phyloP scores from a whole-genome alignment of 2,329 filamentous ascomycete genomes.

The Chalara sp. region DNA sequence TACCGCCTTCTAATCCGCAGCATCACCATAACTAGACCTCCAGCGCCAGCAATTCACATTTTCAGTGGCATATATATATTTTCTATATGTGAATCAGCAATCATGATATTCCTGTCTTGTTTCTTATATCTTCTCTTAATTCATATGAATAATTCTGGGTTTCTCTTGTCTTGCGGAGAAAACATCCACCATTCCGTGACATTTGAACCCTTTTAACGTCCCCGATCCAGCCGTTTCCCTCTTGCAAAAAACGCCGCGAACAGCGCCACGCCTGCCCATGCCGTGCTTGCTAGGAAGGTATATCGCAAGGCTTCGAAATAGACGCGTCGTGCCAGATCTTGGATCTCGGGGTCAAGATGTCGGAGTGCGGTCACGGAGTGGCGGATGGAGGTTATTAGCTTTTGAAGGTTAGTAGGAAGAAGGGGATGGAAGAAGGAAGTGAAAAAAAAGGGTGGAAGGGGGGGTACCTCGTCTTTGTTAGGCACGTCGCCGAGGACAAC shows the following conservation, averaged over 20 bases:
- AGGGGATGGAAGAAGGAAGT: slow-evolving; percentile 18
- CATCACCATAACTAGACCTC: too few species aligned
- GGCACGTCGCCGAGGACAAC: slow-evolving; percentile 46
- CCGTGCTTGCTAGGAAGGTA: slow-evolving; percentile 48
- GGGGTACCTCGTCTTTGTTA: slow-evolving; percentile 34
- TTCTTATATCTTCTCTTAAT: too few species aligned
- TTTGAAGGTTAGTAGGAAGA: slow-evolving; percentile 25
- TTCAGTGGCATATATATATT: too few species aligned
- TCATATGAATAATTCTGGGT: too few species aligned
- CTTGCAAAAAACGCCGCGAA: slow-evolving; percentile 38
- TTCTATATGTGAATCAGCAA: too few species aligned
- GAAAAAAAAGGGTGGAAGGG: slow-evolving; percentile 1
- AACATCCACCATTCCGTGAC: too few species aligned
- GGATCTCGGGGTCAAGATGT: slow-evolving; percentile 47
- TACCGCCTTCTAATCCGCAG: too few species aligned
- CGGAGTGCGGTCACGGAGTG: slow-evolving; percentile 52
- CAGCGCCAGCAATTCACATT: too few species aligned
- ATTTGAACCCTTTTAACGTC: too few species aligned
- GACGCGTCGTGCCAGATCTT: slow-evolving; percentile 47
- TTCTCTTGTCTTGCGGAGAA: too few species aligned
- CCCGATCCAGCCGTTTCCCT: slow-evolving; percentile 9
- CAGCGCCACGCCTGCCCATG: slow-evolving; percentile 42
- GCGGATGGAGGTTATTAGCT: slow-evolving; percentile 56
- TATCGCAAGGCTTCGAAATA: slow-evolving; percentile 54
- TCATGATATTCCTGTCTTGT: too few species aligned